Evolutionary conservation across 345 rosid species (phyloP).

Genomic region (Camelina hispida): DNA sequence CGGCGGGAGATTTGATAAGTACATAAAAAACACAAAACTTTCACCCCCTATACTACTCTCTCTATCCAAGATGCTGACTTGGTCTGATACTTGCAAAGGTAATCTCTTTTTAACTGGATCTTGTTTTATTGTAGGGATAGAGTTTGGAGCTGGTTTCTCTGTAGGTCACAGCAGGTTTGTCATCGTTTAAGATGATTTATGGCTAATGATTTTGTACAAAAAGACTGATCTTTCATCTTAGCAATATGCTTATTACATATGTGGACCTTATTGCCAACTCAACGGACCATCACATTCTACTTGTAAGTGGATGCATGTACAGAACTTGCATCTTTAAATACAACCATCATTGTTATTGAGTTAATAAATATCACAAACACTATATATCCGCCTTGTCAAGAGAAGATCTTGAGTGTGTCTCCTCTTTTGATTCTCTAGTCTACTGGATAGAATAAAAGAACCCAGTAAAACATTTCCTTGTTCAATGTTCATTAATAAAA

Average conservation of each 20-base stretch:
- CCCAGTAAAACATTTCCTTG: background rate
- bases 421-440: slow-evolving; percentile 7
- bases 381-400: background rate
- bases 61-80: background rate
- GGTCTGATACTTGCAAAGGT: background rate
- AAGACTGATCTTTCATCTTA: slow-evolving; percentile 2
- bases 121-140: background rate
- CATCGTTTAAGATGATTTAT: background rate
- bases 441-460: background rate
- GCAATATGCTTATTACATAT: background rate
- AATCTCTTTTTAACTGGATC: background rate
- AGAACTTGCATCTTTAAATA: slow-evolving; percentile 32
- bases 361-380: background rate
- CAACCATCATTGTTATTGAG: background rate
- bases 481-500: background rate
- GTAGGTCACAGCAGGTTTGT: slow-evolving; percentile 48
- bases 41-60: too few species aligned
- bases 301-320: slow-evolving; percentile 19
- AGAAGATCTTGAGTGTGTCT: slow-evolving; percentile 23
- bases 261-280: slow-evolving; percentile 35
- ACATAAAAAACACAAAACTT: background rate
- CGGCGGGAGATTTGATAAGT: too few species aligned
- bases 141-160: background rate
- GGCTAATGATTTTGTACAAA: background rate
- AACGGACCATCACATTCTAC: background rate